Conservation (phyloP, 345 rosid species). For the Eucalyptus camaldulensis region DNA sequence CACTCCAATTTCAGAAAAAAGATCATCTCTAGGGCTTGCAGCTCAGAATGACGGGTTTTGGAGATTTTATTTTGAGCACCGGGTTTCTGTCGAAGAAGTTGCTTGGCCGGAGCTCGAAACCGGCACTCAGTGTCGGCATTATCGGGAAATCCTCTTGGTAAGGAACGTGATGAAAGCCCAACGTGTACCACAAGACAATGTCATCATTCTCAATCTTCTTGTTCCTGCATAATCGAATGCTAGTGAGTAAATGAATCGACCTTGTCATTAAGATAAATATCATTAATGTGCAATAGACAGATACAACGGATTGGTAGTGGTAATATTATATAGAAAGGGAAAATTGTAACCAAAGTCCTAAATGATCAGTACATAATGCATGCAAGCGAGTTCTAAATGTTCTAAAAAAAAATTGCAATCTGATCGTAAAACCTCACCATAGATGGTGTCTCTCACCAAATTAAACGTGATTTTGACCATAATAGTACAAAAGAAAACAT, state of each 20-base stretch:
- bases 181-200: constrained; percentile 58
- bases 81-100: constrained; percentile 66
- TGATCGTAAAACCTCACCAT: neutral
- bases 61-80: constrained; percentile 29
- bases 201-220: constrained; percentile 43
- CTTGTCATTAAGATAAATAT: too few species aligned
- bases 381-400: too few species aligned
- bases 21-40: neutral
- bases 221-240: constrained; percentile 10
- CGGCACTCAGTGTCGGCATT: constrained; percentile 38
- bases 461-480: neutral
- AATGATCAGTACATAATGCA: too few species aligned
- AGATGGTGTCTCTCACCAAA: neutral
- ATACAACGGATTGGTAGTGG: too few species aligned
- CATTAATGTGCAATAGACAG: too few species aligned
- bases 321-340: too few species aligned
- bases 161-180: constrained; percentile 69
- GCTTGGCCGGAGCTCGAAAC: constrained; percentile 47
- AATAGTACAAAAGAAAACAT: neutral
- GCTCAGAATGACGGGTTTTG: neutral
- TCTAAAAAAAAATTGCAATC: too few species aligned
- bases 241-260: neutral
- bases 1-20: neutral
- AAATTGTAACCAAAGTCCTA: too few species aligned
- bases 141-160: constrained; percentile 69